Conservation (phyloP, 345 rosid genomes). For the Brassica cretica region DNA sequence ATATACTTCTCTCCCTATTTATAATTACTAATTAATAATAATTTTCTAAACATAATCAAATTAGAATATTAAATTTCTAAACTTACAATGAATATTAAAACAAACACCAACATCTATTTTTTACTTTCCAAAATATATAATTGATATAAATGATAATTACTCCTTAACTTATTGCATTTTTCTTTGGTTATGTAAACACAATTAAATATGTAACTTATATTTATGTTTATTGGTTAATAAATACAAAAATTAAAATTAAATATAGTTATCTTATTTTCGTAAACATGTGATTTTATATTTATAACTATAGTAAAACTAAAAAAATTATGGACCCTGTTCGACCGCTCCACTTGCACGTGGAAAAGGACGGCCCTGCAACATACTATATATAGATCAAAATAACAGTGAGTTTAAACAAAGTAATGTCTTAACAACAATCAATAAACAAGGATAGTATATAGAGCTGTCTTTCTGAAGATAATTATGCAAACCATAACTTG, state of each 20-base stretch:
- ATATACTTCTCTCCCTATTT: not conserved
- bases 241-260: no score
- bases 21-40: not conserved
- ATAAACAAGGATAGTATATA: constrained; percentile 23
- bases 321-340: no score
- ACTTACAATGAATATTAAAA: not conserved
- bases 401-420: not conserved
- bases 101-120: not conserved
- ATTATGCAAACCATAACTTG: constrained; percentile 26
- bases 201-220: no score
- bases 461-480: constrained; percentile 24
- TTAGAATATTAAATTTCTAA: no score
- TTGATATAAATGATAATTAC: not conserved
- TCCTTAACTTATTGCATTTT: not conserved
- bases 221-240: no score
- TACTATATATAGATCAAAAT: constrained; percentile 3
- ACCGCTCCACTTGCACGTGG: no score
- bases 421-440: constrained; percentile 17
- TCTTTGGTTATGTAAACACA: no score
- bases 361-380: no score
- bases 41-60: not conserved
- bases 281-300: no score
- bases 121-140: not conserved
- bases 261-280: no score
- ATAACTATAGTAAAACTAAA: no score